Evolutionary conservation across 2,329 filamentous ascomycete genomes (phyloP).

Genomic region (Metarhizium humberi): DNA sequence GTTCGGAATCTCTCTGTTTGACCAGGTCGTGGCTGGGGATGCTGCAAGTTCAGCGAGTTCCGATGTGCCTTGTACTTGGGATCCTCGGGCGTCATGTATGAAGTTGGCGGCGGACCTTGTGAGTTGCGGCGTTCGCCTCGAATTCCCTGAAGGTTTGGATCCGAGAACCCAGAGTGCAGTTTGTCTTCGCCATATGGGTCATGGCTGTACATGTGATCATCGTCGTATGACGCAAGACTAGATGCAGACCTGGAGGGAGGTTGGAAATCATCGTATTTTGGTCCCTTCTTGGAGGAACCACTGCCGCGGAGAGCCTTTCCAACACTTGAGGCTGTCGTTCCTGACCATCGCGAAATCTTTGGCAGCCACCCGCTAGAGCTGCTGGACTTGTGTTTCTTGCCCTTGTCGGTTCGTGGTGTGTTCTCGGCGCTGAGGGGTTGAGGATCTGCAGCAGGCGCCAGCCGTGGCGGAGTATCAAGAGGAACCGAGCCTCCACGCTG

Average conservation of each 20-base stretch:
- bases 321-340: conserved; percentile 85
- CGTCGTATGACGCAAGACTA: conserved; percentile 57
- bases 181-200: conserved; percentile 52
- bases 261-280: conserved; percentile 49
- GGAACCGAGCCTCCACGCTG: conserved; percentile 44
- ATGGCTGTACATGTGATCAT: conserved; percentile 41
- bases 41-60: conserved; percentile 70
- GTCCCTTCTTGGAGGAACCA: conserved; percentile 44
- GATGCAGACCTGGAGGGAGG: conserved; percentile 69
- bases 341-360: conserved; percentile 95
- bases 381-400: conserved; percentile 81
- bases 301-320: conserved; percentile 68
- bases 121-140: conserved; percentile 8
- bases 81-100: conserved; percentile 50
- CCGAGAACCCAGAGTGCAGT: conserved; percentile 46
- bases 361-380: conserved; percentile 72
- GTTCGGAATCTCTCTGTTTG: conserved; percentile 67
- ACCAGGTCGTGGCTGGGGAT: conserved; percentile 67
- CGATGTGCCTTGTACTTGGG: conserved; percentile 77
- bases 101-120: conserved; percentile 32
- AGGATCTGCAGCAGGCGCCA: conserved; percentile 27
- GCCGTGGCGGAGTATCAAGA: conserved; percentile 49
- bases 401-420: conserved; percentile 64
- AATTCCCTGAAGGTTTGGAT: conserved; percentile 32
- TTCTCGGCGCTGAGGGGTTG: conserved; percentile 60